These are phyloP conservation scores for Hypoxylon trugodes DNA, from an alignment of 495 filamentous ascomycete species.

Conservation along the genomic window DNA sequence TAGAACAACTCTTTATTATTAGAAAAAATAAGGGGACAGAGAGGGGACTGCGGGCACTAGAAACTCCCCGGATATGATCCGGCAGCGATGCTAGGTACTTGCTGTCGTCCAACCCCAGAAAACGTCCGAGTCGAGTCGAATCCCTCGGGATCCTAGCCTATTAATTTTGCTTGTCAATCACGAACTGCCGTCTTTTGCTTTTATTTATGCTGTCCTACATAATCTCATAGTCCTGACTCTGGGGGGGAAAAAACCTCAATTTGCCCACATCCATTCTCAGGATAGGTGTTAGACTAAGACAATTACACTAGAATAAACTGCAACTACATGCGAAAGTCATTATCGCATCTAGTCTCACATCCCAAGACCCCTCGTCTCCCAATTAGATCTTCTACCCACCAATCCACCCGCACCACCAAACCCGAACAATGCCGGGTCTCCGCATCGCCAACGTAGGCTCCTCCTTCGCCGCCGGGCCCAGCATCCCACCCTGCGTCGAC, in stretches of 20 bases:
- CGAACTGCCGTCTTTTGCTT: neutral
- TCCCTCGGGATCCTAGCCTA: too few species aligned
- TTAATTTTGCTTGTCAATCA: too few species aligned
- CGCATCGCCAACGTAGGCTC: slow-evolving; percentile 50
- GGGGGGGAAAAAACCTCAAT: too few species aligned
- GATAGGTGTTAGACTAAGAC: too few species aligned
- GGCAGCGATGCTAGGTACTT: neutral
- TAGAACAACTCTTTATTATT: slow-evolving; percentile 9
- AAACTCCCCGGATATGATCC: slow-evolving; percentile 3
- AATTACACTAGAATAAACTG: too few species aligned
- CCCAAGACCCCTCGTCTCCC: neutral
- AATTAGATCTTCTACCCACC: neutral
- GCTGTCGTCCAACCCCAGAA: slow-evolving; percentile 12
- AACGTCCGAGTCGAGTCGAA: neutral
- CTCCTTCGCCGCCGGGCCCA: slow-evolving; percentile 59
- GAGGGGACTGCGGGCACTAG: neutral
- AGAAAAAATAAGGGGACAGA: slow-evolving; percentile 3
- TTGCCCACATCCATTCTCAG: too few species aligned
- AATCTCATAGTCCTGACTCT: neutral
- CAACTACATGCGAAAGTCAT: slow-evolving; percentile 2
- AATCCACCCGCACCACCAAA: neutral
- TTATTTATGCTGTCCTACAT: neutral
- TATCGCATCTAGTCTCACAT: slow-evolving; percentile 4
- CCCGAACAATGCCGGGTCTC: slow-evolving; percentile 32
- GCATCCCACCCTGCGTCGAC: slow-evolving; percentile 49